These are phyloP conservation scores for Ziziphus jujuba DNA, from an alignment of 306 rosid species.

Conservation along the genomic window DNA sequence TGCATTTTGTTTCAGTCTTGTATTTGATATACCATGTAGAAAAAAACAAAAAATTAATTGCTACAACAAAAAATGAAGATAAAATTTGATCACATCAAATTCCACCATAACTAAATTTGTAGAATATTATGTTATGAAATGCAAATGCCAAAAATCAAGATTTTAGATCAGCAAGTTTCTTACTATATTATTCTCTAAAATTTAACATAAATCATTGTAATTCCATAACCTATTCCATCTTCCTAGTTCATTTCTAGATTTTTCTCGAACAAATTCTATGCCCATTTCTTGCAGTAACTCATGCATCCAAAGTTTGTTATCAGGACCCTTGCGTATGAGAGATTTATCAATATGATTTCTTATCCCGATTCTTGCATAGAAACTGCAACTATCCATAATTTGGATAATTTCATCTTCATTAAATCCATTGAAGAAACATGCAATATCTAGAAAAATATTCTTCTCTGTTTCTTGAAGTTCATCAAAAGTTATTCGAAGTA, in stretches of 20 bases:
- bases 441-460: conserved; percentile 10
- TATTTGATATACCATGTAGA: too few relatives aligned
- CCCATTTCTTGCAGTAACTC: conserved; percentile 24
- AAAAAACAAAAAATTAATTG: too few relatives aligned
- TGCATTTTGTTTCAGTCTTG: too few relatives aligned
- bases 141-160: too few relatives aligned
- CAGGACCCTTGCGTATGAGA: not conserved
- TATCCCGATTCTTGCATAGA: conserved; percentile 5
- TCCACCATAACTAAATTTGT: not conserved
- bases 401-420: not conserved
- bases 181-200: too few relatives aligned
- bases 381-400: conserved; percentile 7
- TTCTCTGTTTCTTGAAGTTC: not conserved
- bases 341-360: not conserved
- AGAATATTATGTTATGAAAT: not conserved
- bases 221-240: conserved; percentile 13
- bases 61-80: too few relatives aligned
- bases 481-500: conserved; percentile 14
- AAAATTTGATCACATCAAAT: too few relatives aligned
- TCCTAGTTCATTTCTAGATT: not conserved
- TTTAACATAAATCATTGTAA: too few relatives aligned
- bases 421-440: conserved; percentile 17
- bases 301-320: conserved; percentile 17
- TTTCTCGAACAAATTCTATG: conserved; percentile 4
- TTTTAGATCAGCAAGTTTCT: too few relatives aligned